Percentiles rank a stretch among this genome's conserved stretches.
Evolutionary conservation across 345 rosid genomes (phyloP).

Genomic region (Xanthoceras sorbifolium): DNA sequence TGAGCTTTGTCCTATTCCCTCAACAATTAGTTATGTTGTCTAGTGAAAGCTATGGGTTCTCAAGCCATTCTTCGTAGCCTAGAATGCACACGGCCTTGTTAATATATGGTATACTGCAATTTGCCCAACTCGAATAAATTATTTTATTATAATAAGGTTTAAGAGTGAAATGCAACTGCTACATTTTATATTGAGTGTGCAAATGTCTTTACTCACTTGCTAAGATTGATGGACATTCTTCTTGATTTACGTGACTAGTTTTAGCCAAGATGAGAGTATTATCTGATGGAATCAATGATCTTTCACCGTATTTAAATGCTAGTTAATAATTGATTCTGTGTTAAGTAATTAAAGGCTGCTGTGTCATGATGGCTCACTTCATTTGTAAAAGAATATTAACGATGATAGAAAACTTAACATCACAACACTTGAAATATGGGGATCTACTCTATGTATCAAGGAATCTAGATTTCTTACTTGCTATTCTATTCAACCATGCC

Average conservation of each 20-base stretch:
- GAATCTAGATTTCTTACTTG: not conserved
- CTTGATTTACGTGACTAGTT: not conserved
- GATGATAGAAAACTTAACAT: constrained; percentile 9
- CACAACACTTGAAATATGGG: not conserved
- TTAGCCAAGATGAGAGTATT: not conserved
- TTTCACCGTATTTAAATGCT: not conserved
- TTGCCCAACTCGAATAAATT: constrained; percentile 13
- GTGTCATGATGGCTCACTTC: not conserved
- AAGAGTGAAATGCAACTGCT: constrained; percentile 4
- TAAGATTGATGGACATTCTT: not conserved
- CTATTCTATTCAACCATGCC: constrained; percentile 11
- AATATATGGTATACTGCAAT: constrained; percentile 31
- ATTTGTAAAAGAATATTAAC: not conserved
- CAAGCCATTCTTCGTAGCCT: constrained; percentile 26
- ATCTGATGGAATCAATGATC: not conserved
- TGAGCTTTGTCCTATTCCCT: constrained; percentile 25
- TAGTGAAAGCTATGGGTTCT: constrained; percentile 33
- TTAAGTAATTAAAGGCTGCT: not conserved
- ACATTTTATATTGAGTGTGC: not conserved
- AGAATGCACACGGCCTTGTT: constrained; percentile 24
- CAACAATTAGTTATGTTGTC: constrained; percentile 21
- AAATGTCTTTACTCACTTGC: not conserved
- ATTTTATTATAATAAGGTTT: constrained; percentile 14
- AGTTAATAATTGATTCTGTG: not conserved
- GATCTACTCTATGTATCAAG: not conserved